Conservation (phyloP, 441 rosid genomes). For the Erysimum cheiri region DNA sequence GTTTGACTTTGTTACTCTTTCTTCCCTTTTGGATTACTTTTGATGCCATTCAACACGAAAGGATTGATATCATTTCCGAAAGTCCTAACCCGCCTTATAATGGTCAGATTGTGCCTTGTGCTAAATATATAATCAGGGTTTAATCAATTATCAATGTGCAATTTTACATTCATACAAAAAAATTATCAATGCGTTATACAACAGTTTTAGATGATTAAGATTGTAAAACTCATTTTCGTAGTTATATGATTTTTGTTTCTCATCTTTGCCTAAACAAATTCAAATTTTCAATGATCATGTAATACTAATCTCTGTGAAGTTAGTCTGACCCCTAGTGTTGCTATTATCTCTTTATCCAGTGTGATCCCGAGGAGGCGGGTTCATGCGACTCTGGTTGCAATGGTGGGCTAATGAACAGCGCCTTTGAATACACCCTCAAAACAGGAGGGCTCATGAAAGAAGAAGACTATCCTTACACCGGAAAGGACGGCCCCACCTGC, state of each 20-base stretch:
- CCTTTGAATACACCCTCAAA: constrained; percentile 87
- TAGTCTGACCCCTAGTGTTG: background rate
- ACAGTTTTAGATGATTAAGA: background rate
- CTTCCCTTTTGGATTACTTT: background rate
- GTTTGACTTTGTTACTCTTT: constrained; percentile 40
- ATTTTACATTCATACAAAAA: too few relatives aligned
- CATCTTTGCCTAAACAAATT: background rate
- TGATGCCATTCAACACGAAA: background rate
- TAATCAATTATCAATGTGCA: background rate
- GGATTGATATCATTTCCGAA: background rate
- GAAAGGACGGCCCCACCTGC: constrained; percentile 47
- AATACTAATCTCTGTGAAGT: constrained; percentile 3
- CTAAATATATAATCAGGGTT: background rate
- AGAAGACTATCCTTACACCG: constrained; percentile 90
- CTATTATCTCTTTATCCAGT: constrained; percentile 50
- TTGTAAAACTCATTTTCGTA: background rate
- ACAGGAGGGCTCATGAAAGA: constrained; percentile 92
- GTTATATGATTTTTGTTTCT: background rate
- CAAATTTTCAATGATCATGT: background rate
- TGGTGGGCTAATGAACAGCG: constrained; percentile 93
- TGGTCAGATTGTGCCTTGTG: background rate
- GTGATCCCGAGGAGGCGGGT: constrained; percentile 87
- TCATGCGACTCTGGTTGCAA: constrained; percentile 94
- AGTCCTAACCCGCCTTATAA: too few relatives aligned
- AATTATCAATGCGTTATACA: background rate